Percentiles rank a stretch among this genome's conserved stretches.
These are phyloP conservation scores for Claviceps purpurea DNA, from an alignment of 2,329 filamentous ascomycete species.

Conservation along the genomic window DNA sequence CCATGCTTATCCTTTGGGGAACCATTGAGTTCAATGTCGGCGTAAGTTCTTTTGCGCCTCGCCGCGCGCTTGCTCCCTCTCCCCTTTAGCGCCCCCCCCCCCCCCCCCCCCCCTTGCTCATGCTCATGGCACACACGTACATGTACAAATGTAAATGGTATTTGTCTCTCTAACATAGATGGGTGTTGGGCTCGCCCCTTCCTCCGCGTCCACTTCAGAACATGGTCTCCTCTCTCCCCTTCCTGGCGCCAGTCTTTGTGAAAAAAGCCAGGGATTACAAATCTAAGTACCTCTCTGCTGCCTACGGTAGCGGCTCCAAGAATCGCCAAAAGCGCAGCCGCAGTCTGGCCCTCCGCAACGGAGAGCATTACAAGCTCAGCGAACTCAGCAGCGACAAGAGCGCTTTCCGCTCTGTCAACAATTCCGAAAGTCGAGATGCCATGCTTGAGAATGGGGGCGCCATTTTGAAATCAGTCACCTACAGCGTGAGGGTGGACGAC, in stretches of 20 bases:
- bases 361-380: constrained; percentile 25
- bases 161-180: not conserved
- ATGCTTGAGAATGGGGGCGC: constrained; percentile 19
- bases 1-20: constrained; percentile 42
- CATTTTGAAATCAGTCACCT: constrained; percentile 29
- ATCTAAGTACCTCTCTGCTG: constrained; percentile 20
- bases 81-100: not conserved
- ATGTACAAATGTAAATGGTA: no score
- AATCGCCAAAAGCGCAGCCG: constrained; percentile 9
- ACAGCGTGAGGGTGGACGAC: constrained; percentile 24
- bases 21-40: constrained; percentile 45
- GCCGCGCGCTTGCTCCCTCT: no score
- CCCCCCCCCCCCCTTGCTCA: no score
- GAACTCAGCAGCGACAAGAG: constrained; percentile 21
- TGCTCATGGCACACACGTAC: no score
- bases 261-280: constrained; percentile 29
- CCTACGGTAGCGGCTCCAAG: constrained; percentile 11
- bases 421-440: constrained; percentile 25
- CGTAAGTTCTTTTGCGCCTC: constrained; percentile 20
- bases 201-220: constrained; percentile 18
- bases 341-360: constrained; percentile 12
- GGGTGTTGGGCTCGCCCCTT: not conserved
- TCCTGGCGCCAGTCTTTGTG: constrained; percentile 29
- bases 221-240: constrained; percentile 32
- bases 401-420: constrained; percentile 14